Evolutionary conservation across 352 stramenopile species (phyloP), one percentile per base, ranked within the genome.

Genomic region (Globisporangium irregulare): DNA sequence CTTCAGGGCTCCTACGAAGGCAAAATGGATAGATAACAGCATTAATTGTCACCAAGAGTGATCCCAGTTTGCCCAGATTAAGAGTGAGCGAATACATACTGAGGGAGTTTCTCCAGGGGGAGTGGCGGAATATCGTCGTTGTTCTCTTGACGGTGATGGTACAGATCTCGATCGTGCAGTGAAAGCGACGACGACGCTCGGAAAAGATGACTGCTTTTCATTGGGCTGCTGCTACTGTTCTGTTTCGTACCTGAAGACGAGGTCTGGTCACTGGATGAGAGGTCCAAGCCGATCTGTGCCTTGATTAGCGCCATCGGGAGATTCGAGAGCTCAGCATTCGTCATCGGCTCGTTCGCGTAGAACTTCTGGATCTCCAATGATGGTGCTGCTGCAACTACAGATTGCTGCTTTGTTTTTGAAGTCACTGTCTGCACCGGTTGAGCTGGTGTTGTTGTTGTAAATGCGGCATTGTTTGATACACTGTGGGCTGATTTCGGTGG

Each of bases 241-340:
- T 24, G 14, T 22, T 24, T 41, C 18, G 5, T 7, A 4, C 9
- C 53, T 29, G 24, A n/a, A 8, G 36, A 62, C n/a, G 63, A 25
- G 3, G 24, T 38, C 29, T 22, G n/a, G 7, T 50, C 53, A 18
- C 24, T 51, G 1, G 71, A 64, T 1, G 71, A 65, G 38, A 91
- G 74, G 25, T 93, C 82, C 22, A 91, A 76, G 18, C 81, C 85
- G 15, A 93, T 82, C 41, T 93, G 85, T 14, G 85, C 85, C 27
- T 89, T 89, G 69, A 93, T 90, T 12, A 90, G 64, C 6, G 82
- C 81, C 68, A 93, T 86, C 7, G 85, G 82, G 8, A 93, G 72
- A 62, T 73, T 91, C 7, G 85, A 84, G 14, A 93, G 71, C 62
- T 91, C 82, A 0, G 79, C 72, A n/a, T 84, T 87, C 3, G 78